These are phyloP conservation scores for Iris pallida DNA, from an alignment of 116 monocot genomes.

Conservation along the genomic window DNA sequence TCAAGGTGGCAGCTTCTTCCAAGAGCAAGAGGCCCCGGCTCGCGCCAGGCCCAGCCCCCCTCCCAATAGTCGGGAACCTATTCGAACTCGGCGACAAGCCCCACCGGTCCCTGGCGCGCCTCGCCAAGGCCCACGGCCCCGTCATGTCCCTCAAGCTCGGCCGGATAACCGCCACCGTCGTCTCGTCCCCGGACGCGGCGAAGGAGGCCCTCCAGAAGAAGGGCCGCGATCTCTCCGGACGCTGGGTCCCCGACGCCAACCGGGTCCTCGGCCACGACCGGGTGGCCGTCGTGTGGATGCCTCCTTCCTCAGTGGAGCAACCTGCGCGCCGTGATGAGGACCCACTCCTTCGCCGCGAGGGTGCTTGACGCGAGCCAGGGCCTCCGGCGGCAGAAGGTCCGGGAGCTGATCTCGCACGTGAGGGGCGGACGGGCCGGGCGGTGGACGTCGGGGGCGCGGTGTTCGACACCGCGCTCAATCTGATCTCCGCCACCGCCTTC, in stretches of 20 bases:
- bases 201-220: slow-evolving; percentile 28
- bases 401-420: slow-evolving; percentile 20
- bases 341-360: slow-evolving; percentile 19
- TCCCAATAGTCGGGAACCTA: slow-evolving; percentile 36
- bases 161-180: slow-evolving; percentile 13
- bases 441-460: slow-evolving; percentile 23
- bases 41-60: slow-evolving; percentile 25
- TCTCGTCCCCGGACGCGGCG: slow-evolving; percentile 36
- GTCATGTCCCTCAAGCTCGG: slow-evolving; percentile 41
- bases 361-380: slow-evolving; percentile 18
- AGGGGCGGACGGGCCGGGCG: background rate
- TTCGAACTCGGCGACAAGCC: slow-evolving; percentile 22
- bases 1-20: too few species aligned
- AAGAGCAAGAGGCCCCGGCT: background rate
- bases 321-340: slow-evolving; percentile 25
- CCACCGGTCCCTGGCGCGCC: slow-evolving; percentile 21
- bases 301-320: slow-evolving; percentile 21
- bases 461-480: slow-evolving; percentile 19
- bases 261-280: slow-evolving; percentile 10
- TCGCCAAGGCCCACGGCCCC: slow-evolving; percentile 30
- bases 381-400: slow-evolving; percentile 32
- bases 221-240: slow-evolving; percentile 14
- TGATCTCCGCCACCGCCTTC: slow-evolving; percentile 10
- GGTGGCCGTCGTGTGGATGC: slow-evolving; percentile 13
- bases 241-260: slow-evolving; percentile 19